Conservation (phyloP, 345 rosid species). For the Populus nigra region DNA sequence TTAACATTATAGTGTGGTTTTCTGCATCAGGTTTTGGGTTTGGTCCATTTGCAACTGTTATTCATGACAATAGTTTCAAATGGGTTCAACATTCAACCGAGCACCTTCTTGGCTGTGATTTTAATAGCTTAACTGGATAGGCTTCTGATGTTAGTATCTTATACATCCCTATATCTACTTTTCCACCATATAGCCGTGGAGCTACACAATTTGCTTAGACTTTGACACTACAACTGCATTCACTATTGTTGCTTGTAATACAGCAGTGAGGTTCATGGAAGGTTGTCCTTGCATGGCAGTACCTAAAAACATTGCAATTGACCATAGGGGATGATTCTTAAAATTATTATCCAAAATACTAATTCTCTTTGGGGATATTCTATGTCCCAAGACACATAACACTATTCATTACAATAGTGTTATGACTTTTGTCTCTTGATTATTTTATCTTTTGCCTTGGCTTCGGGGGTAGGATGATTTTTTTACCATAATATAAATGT, state of each 20-base stretch:
- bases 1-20: background rate
- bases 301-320: no score
- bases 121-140: background rate
- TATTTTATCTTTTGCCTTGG: no score
- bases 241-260: background rate
- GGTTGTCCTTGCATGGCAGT: no score
- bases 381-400: no score
- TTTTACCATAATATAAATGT: no score
- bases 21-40: background rate
- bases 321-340: no score
- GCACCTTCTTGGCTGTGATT: background rate
- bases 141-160: background rate
- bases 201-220: background rate
- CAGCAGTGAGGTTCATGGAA: background rate
- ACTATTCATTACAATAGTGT: no score
- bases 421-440: no score
- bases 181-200: background rate
- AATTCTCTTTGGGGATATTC: no score
- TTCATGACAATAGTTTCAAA: background rate
- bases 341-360: no score
- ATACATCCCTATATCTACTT: background rate
- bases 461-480: no score
- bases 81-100: background rate
- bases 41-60: background rate
- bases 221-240: background rate